Base-by-base conservation (phyloP, 2,329 filamentous ascomycete species). In the Fusarium nurragi region DNA sequence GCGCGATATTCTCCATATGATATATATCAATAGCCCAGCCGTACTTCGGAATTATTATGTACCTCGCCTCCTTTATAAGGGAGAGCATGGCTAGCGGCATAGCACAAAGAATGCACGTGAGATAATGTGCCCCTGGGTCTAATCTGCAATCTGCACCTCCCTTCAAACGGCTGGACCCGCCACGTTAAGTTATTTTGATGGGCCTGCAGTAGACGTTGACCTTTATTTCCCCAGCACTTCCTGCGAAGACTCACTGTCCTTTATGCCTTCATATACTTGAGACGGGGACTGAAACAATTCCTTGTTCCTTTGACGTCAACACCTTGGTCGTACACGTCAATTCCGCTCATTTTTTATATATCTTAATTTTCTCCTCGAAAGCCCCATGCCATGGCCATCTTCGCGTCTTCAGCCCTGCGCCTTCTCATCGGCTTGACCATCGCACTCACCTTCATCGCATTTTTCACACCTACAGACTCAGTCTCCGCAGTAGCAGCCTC, bases 341-440 rank as follows among this genome's bases (percentile, higher is more conserved):
- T 21, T 41, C 34, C 34, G 25, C 38, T 61, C 47, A 25, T 44
- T 40, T 16, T 30, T 47, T 32, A 14, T 14, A 34, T n/a, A n/a
- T n/a, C 32, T 26, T 11, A 14, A 18, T 12, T 18, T 26, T 26
- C 38, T 36, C 32, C 6, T 18, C 19, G 38, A 38, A 53, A 38
- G 30, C 30, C 43, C 18, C 48, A 37, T 36, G 46, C 43, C 43
- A 70, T 70, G 67, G 68, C 60, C 38, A 38, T 70, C 22, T 34
- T 71, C 54, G 46, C 56, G 14, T 70, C 67, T 4, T 55, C 49
- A 19, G 41, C 44, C n/a, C 46, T 60, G 18, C 69, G 69, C 38
- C 57, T 71, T 19, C 60, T 71, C 40, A 30, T 64, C 44, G 65
- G 67, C 39, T 21, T 72, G 5, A 64, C 65, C 43, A 39, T 70